phyloP scores from a whole-genome alignment of 352 stramenopile genomes.

The Globisporangium polare region DNA sequence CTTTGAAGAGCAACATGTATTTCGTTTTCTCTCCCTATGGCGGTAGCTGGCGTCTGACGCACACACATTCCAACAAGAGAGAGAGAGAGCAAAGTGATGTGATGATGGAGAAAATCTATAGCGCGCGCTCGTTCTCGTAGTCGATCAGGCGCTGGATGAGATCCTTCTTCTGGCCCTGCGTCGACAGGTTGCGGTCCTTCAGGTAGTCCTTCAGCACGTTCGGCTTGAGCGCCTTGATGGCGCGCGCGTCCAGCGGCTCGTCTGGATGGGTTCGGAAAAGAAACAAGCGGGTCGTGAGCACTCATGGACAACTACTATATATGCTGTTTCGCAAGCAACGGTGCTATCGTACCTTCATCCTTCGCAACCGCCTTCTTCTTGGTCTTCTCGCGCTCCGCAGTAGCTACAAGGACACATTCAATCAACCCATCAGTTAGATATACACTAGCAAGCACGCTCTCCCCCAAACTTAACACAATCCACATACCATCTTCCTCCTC shows the following conservation, averaged over 20 bases:
- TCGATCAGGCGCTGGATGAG: conserved; percentile 87
- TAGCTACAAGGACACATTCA: conserved; percentile 24
- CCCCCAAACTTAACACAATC: not conserved
- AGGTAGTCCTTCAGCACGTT: conserved; percentile 87
- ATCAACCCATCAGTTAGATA: conserved; percentile 4
- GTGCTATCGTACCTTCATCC: conserved; percentile 45
- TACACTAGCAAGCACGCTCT: not conserved
- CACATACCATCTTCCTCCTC: conserved; percentile 70
- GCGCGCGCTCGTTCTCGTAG: conserved; percentile 80
- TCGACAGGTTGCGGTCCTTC: conserved; percentile 80
- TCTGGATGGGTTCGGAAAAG: conserved; percentile 26
- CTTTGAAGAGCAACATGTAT: conserved; percentile 1
- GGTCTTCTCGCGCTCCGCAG: conserved; percentile 52
- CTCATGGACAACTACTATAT: not conserved
- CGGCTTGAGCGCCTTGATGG: conserved; percentile 86
- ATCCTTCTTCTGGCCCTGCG: conserved; percentile 87
- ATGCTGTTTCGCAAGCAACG: not conserved
- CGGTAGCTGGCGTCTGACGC: not conserved
- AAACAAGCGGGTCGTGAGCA: not conserved
- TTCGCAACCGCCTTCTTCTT: conserved; percentile 65
- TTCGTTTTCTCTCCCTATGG: conserved; percentile 3
- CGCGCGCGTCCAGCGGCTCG: conserved; percentile 72
- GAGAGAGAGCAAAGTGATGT: not conserved
- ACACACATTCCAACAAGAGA: conserved; percentile 5
- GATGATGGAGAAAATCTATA: conserved; percentile 38